Evolutionary conservation across 768 basidiomycete species (phyloP), one percentile per base, ranked within the genome.

Genomic region (Psilocybe azurescens): DNA sequence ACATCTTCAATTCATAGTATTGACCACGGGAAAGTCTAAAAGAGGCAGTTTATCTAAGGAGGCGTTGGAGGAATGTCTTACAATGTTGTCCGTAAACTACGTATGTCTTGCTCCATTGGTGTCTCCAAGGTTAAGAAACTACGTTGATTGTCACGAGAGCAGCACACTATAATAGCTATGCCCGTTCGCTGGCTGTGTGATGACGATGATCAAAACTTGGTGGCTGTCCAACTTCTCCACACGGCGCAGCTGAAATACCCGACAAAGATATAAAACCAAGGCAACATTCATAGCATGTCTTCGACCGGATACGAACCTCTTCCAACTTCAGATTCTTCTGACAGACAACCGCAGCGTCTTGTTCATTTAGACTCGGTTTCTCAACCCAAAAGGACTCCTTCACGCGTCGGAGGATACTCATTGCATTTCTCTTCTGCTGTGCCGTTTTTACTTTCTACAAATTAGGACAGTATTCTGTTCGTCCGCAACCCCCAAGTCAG

Each of bases 361-460:
- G 41, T 9, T 30, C 71, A 67, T 53, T 32, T 14, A 53, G 52
- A 53, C 52, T 36, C 52, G n/a, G 52, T 33, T 53, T 36, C 52
- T 38, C 30, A 36, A 13, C 51, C 29, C 39, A 59, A 63, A 54
- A 65, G 48, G 65, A 63, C 53, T 65, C 70, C n/a, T 64, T 74
- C 52, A 74, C 73, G 44, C 59, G 72, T 47, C 71, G 70, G 33
- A 64, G 75, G 32, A 30, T 80, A 41, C 61, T 83, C 59, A 18
- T 85, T 58, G 71, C 72, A 18, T 28, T 73, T 53, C 72, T 73
- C 24, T 65, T 85, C 61, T 68, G 71, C 56, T 38, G 81, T 59
- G 66, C 79, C 65, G 75, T 73, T 16, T 72, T 85, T 58, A 65
- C 70, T 29, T 76, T 76, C 55, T 87, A 78, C 67, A 80, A 78